A percentile compares a stretch with the other conserved stretches of the same genome.
phyloP scores from a whole-genome alignment of 2,329 filamentous ascomycete genomes.

The Botrytis paeoniae region DNA sequence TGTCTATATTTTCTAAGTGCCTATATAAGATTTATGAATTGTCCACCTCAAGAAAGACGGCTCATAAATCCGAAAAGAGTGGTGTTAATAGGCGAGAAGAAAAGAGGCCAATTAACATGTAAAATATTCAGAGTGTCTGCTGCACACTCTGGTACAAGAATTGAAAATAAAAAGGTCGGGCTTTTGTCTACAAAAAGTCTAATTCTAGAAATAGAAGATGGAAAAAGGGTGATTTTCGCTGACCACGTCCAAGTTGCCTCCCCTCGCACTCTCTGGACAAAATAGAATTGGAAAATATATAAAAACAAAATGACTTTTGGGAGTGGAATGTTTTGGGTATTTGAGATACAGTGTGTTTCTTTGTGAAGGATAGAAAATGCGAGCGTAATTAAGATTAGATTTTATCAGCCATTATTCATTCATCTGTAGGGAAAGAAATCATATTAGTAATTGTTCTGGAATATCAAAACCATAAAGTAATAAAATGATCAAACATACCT shows the following conservation, averaged over 20 bases:
- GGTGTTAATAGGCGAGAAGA: not conserved
- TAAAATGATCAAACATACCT: not conserved
- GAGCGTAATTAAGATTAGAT: not conserved
- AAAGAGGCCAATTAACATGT: not conserved
- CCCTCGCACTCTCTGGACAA: not conserved
- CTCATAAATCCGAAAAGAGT: not conserved
- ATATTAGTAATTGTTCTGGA: not conserved
- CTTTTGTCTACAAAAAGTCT: not conserved
- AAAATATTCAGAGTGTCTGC: not conserved
- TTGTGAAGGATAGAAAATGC: not conserved
- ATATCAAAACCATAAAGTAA: fast-evolving
- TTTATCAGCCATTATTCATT: not conserved
- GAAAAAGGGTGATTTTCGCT: not conserved
- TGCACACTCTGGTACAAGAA: not conserved
- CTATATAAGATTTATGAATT: not conserved
- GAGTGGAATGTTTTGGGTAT: not conserved
- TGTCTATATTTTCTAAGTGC: not conserved
- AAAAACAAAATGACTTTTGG: no score
- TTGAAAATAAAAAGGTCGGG: not conserved
- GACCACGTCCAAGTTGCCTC: not conserved
- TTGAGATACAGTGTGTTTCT: not conserved
- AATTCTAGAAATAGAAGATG: not conserved
- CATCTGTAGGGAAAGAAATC: not conserved
- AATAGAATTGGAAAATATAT: not conserved
- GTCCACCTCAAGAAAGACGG: not conserved